Conservation (phyloP, 148 eudicot species). For the Rhododendron ovatum region DNA sequence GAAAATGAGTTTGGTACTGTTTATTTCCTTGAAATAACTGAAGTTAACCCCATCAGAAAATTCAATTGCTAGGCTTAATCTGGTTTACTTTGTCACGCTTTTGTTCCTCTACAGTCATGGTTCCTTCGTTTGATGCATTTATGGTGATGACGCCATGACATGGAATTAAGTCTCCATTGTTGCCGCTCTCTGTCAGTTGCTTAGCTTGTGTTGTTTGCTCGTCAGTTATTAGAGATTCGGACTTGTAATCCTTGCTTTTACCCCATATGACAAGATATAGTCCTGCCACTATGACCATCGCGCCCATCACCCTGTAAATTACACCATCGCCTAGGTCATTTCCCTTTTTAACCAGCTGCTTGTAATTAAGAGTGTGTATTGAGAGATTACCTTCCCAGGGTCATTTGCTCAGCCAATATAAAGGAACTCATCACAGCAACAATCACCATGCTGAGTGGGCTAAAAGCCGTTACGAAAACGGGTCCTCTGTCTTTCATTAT, state of each 20-base stretch:
- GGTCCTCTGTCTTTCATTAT: conserved; percentile 89
- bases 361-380: neutral
- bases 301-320: conserved; percentile 54
- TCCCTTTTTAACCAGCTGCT: neutral
- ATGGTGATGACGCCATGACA: conserved; percentile 23
- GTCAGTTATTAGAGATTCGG: conserved; percentile 14
- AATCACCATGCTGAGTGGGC: conserved; percentile 80
- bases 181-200: conserved; percentile 14
- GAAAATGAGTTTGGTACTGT: neutral
- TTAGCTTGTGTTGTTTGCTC: conserved; percentile 24
- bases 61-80: neutral
- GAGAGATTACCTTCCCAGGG: conserved; percentile 66
- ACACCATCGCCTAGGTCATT: conserved; percentile 5
- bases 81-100: conserved; percentile 4
- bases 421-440: conserved; percentile 73
- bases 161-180: conserved; percentile 7
- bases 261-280: conserved; percentile 75
- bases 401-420: conserved; percentile 69
- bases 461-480: conserved; percentile 89
- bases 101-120: neutral
- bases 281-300: conserved; percentile 47
- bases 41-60: neutral
- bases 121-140: conserved; percentile 11
- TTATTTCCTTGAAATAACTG: neutral
- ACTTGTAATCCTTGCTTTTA: conserved; percentile 51